Percentiles rank a stretch among this genome's conserved stretches.
These are phyloP conservation scores for Fraxinus nigra DNA, from an alignment of 305 asterid species.

Conservation along the genomic window DNA sequence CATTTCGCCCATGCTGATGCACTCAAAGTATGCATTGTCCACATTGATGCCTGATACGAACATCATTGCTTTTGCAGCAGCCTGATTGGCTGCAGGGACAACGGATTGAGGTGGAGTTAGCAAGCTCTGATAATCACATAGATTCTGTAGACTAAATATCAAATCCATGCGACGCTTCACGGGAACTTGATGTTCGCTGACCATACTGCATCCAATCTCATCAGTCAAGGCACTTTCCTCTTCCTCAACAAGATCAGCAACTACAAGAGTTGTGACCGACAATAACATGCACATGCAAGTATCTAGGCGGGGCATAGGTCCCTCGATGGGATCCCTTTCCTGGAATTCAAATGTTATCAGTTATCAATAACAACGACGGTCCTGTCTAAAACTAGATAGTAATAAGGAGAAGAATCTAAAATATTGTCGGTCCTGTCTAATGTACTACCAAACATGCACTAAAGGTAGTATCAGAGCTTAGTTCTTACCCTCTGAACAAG, in stretches of 20 bases:
- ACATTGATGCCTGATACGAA: constrained; percentile 59
- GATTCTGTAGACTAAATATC: constrained; percentile 69
- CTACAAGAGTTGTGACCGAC: constrained; percentile 82
- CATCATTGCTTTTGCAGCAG: constrained; percentile 89
- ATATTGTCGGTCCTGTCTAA: background rate
- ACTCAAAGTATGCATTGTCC: constrained; percentile 55
- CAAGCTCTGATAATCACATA: constrained; percentile 74
- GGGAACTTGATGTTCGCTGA: constrained; percentile 33
- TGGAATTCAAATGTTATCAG: constrained; percentile 26
- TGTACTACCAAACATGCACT: background rate
- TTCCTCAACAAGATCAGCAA: constrained; percentile 90
- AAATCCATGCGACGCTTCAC: constrained; percentile 59
- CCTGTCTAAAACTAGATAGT: background rate
- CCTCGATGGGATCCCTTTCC: constrained; percentile 99
- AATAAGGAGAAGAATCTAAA: background rate
- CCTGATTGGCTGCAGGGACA: constrained; percentile 78
- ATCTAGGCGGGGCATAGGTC: constrained; percentile 93
- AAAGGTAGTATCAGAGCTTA: constrained; percentile 11
- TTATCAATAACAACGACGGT: constrained; percentile 2
- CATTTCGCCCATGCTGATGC: constrained; percentile 65
- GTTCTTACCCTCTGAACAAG: constrained; percentile 88
- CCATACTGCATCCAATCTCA: constrained; percentile 34
- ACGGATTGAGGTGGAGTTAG: constrained; percentile 76
- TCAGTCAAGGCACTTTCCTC: constrained; percentile 51
- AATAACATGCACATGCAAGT: constrained; percentile 88